phyloP scores from a whole-genome alignment of 768 basidiomycete genomes.

The Gymnopilus dilepis region DNA sequence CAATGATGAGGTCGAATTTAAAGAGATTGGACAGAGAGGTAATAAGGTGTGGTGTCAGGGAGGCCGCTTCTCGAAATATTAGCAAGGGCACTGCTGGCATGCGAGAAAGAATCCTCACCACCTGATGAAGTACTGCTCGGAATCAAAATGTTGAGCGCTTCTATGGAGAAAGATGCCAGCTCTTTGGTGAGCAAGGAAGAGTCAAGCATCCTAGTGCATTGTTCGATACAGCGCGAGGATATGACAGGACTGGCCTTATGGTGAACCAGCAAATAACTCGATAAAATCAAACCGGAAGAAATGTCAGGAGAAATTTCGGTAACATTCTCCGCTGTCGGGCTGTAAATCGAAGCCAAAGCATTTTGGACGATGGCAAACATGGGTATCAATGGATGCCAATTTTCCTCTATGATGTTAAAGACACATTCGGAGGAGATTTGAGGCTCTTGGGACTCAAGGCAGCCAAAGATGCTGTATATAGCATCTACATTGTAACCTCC shows the following conservation, averaged over 20 bases:
- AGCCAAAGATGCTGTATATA: conserved; percentile 24
- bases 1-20: conserved; percentile 3
- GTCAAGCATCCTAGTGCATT: conserved; percentile 19
- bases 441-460: conserved; percentile 22
- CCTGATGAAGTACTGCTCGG: conserved; percentile 2
- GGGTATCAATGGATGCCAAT: conserved; percentile 25
- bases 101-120: neutral
- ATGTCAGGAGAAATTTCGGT: conserved; percentile 7
- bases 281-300: conserved; percentile 13
- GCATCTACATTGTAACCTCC: conserved; percentile 21
- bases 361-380: conserved; percentile 19
- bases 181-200: conserved; percentile 3
- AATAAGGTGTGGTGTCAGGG: conserved; percentile 3
- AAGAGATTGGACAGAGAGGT: conserved; percentile 8
- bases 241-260: conserved; percentile 15
- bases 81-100: neutral
- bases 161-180: conserved; percentile 9
- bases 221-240: conserved; percentile 18
- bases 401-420: conserved; percentile 23
- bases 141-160: conserved; percentile 11
- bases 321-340: conserved; percentile 1
- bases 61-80: neutral
- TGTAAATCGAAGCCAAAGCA: conserved; percentile 9
- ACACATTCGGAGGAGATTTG: conserved; percentile 24
- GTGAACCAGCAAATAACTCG: conserved; percentile 16